These are phyloP conservation scores for Trichoderma guizhouense DNA, from an alignment of 2,329 filamentous ascomycete species.

Conservation along the genomic window DNA sequence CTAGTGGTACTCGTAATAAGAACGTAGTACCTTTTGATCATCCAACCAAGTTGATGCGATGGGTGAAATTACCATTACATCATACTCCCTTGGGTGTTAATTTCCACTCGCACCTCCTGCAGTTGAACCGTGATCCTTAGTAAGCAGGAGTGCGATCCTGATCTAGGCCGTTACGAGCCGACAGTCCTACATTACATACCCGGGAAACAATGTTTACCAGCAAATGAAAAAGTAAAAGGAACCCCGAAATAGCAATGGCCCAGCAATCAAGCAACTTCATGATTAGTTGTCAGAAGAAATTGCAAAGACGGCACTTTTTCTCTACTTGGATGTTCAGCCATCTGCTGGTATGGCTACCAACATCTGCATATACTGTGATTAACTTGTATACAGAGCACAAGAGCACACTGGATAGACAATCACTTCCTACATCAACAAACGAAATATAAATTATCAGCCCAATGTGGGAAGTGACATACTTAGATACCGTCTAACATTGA, in stretches of 20 bases:
- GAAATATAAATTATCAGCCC: neutral
- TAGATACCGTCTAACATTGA: neutral
- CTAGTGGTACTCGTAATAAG: neutral
- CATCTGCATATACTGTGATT: neutral
- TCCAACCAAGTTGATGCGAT: neutral
- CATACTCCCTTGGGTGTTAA: neutral
- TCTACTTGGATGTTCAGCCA: neutral
- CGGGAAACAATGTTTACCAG: neutral
- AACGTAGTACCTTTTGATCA: neutral
- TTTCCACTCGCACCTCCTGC: neutral
- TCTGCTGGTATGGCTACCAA: neutral
- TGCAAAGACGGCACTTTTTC: neutral
- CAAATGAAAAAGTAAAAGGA: neutral
- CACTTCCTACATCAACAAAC: neutral
- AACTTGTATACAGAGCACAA: neutral
- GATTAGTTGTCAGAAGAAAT: neutral
- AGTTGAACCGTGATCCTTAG: neutral
- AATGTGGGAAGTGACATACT: neutral
- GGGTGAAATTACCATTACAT: neutral
- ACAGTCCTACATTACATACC: neutral
- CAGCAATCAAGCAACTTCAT: neutral
- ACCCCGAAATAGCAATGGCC: neutral
- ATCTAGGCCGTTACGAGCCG: neutral
- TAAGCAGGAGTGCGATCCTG: neutral
- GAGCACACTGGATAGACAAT: neutral